Percentiles rank a stretch among this genome's conserved stretches.
Conservation (phyloP, 192 early-diverging fungal genomes). For the Coemansia sp. region DNA sequence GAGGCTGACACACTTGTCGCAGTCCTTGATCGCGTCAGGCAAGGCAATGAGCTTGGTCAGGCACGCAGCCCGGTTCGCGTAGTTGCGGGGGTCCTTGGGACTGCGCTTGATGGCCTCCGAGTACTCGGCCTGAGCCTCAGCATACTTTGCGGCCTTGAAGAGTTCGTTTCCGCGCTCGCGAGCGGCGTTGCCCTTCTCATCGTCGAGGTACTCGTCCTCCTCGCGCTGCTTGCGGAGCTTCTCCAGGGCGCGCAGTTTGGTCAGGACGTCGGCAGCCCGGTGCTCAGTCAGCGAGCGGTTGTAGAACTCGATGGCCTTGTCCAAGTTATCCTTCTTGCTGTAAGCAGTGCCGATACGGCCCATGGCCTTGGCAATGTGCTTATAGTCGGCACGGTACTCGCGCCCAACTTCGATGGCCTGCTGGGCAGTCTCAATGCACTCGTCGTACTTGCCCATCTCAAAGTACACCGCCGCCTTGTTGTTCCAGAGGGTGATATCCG, state of each 20-base stretch:
- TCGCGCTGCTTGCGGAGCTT: constrained; percentile 78
- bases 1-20: constrained; percentile 81
- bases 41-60: constrained; percentile 94
- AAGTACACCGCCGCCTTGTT: constrained; percentile 98
- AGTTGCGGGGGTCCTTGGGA: constrained; percentile 83
- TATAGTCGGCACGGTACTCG: constrained; percentile 90
- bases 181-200: constrained; percentile 81
- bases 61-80: constrained; percentile 96
- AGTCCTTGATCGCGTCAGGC: constrained; percentile 94
- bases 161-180: constrained; percentile 92
- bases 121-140: constrained; percentile 89
- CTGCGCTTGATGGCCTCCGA: constrained; percentile 98
- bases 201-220: constrained; percentile 86
- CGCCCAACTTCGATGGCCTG: constrained; percentile 91
- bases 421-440: constrained; percentile 90
- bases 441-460: constrained; percentile 92
- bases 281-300: constrained; percentile 94
- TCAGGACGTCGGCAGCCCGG: constrained; percentile 89
- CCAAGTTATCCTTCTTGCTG: constrained; percentile 73
- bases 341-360: constrained; percentile 92
- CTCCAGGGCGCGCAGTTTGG: constrained; percentile 84
- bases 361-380: constrained; percentile 92
- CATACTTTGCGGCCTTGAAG: constrained; percentile 88
- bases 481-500: constrained; percentile 90
- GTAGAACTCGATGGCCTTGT: constrained; percentile 91